Percentiles rank a stretch among this genome's conserved stretches.
These are phyloP conservation scores for Petasospora rhodanensis DNA, from an alignment of 1,139 yeast genomes.

Conservation along the genomic window DNA sequence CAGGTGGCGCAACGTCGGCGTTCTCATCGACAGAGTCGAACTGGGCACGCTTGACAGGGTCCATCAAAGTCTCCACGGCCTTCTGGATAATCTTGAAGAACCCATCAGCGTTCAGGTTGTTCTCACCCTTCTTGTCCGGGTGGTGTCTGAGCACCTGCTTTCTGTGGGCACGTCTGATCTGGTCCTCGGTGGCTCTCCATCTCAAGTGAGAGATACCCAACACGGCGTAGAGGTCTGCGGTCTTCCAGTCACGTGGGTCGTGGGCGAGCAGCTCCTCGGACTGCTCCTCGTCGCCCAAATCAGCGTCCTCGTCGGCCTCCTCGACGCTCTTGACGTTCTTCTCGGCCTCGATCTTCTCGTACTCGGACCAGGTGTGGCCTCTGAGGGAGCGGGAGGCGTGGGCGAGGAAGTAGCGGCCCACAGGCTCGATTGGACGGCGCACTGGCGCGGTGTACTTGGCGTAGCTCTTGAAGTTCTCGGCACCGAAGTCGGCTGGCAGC, in stretches of 20 bases:
- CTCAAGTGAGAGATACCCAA: slow-evolving; percentile 90
- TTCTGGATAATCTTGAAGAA: slow-evolving; percentile 97
- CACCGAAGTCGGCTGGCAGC: slow-evolving; percentile 34
- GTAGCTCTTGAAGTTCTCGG: slow-evolving; percentile 48
- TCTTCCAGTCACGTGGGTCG: slow-evolving; percentile 98
- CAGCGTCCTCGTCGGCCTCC: slow-evolving; percentile 64
- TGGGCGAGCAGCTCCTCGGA: slow-evolving; percentile 67
- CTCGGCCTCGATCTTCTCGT: slow-evolving; percentile 89
- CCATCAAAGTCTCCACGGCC: slow-evolving; percentile 87
- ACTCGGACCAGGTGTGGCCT: slow-evolving; percentile 99
- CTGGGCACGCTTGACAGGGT: slow-evolving; percentile 82
- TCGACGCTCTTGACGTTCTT: slow-evolving; percentile 75
- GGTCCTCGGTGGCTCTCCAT: slow-evolving; percentile 88
- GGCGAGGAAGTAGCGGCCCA: slow-evolving; percentile 91
- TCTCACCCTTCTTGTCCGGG: slow-evolving; percentile 92
- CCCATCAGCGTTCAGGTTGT: slow-evolving; percentile 88
- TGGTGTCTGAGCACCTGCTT: slow-evolving; percentile 95
- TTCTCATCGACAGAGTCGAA: slow-evolving; percentile 91
- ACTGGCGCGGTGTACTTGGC: slow-evolving; percentile 59
- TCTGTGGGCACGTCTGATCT: slow-evolving; percentile 95
- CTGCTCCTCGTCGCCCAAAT: slow-evolving; percentile 72
- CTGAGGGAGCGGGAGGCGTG: slow-evolving; percentile 95
- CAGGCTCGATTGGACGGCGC: slow-evolving; percentile 92
- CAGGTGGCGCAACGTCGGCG: slow-evolving; percentile 83
- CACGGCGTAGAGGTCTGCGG: slow-evolving; percentile 93